Evolutionary conservation across 345 rosid genomes (phyloP).

Genomic region (Arabis hirsuta): DNA sequence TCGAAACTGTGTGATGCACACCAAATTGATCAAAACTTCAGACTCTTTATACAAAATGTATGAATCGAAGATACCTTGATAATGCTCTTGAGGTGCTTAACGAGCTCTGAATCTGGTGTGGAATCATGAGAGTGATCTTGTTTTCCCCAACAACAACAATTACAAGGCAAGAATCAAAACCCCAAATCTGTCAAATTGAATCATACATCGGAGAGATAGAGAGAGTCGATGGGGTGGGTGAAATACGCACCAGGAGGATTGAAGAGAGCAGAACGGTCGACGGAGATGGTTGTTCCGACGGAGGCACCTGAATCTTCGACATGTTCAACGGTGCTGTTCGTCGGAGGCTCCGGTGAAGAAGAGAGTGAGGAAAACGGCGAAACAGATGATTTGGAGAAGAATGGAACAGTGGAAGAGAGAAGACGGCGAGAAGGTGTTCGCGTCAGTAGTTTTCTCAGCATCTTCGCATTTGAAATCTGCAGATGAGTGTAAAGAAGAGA

Average conservation of each 20-base stretch:
- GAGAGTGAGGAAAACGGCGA: constrained; percentile 45
- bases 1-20: constrained; percentile 58
- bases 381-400: constrained; percentile 33
- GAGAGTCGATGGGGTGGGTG: not conserved
- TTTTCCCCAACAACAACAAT: not conserved
- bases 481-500: not conserved
- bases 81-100: constrained; percentile 85
- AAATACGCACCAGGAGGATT: constrained; percentile 52
- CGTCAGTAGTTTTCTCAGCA: constrained; percentile 55
- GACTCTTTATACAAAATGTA: not conserved
- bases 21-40: constrained; percentile 30
- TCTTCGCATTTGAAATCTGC: constrained; percentile 25
- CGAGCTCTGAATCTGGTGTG: constrained; percentile 70
- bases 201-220: not conserved
- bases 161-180: not conserved
- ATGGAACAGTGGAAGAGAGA: constrained; percentile 41
- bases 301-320: constrained; percentile 48
- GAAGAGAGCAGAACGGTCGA: constrained; percentile 76
- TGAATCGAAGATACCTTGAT: constrained; percentile 62
- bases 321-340: constrained; percentile 51
- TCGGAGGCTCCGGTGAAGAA: constrained; percentile 50
- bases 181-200: constrained; percentile 4
- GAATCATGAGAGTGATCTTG: constrained; percentile 73
- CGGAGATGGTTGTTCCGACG: constrained; percentile 58
- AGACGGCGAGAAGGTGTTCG: constrained; percentile 50